Evolutionary conservation across 129 eudicot species (phyloP).

Genomic region (Flaveria linearis): DNA sequence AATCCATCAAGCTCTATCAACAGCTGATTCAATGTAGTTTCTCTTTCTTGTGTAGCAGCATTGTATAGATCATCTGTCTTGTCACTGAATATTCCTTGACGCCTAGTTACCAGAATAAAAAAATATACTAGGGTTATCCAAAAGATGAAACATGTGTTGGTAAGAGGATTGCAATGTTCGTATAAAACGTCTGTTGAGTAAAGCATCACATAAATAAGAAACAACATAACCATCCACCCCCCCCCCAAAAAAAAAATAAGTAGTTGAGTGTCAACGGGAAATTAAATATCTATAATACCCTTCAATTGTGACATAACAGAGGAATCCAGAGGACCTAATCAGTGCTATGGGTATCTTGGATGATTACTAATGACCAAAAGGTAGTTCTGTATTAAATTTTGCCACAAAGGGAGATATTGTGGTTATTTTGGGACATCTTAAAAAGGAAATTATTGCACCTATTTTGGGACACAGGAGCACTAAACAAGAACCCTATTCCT

Average conservation of each 20-base stretch:
- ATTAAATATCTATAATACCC: slow-evolving; percentile 7
- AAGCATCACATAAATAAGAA: background rate
- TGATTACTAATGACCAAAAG: too few relatives aligned
- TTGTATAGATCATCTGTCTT: slow-evolving; percentile 59
- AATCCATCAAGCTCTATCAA: slow-evolving; percentile 96
- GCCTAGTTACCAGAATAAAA: slow-evolving; percentile 48
- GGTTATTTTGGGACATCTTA: background rate
- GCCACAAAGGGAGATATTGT: background rate
- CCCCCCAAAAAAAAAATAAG: background rate
- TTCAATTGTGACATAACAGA: slow-evolving; percentile 8
- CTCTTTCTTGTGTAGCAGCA: slow-evolving; percentile 95
- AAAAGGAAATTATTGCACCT: background rate
- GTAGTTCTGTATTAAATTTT: too few relatives aligned
- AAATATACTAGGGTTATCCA: background rate
- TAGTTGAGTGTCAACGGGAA: background rate
- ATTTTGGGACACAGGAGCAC: background rate
- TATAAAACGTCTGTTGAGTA: background rate
- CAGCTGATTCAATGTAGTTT: slow-evolving; percentile 91
- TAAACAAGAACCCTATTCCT: background rate
- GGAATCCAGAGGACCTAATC: background rate
- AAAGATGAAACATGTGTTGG: background rate
- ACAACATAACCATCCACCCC: background rate
- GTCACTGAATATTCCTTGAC: slow-evolving; percentile 66
- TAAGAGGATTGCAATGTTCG: background rate
- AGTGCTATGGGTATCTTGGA: background rate